Evolutionary conservation across 352 stramenopile species (phyloP), one percentile per base, ranked within the genome.

Genomic region (Phytopythium oedochilum): DNA sequence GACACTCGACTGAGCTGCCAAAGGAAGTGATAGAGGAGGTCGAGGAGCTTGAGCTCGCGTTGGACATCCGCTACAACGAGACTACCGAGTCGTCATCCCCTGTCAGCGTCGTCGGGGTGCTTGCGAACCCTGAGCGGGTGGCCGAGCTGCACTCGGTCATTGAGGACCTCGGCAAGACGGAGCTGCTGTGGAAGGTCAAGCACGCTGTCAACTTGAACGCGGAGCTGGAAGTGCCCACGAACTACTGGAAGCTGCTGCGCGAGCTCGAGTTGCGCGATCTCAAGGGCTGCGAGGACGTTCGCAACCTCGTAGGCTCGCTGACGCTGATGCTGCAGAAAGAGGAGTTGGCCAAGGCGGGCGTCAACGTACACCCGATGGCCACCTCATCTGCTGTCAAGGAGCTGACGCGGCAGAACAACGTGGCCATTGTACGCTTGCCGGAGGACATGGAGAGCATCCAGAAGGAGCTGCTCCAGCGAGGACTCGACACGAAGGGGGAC

Each of bases 161-260:
- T 20, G 73, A 89, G 47, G 74, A 70, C 46, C 55, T 91, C 0
- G 75, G 78, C 2, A 91, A 89, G 60, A 83, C 66, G 11, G 78
- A 91, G 49, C 54, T 91, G 45, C 64, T 91, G 18, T 88, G 78
- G 78, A 91, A 88, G 57, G 71, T 91, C n/a, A 64, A 76, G 14
- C 75, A 91, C 49, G 73, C 61, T 3, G 74, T 91, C 3, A 89
- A 77, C 50, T 68, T 44, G 6, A 89, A 85, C 57, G 51, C 56
- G 3, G 81, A 91, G 50, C 60, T 89, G 10, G 72, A 71, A 2
- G 65, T 86, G 1, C 78, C 81, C n/a, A 59, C 58, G 32, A 69
- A 51, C 28, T 83, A 79, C 38, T 52, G 62, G 8, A 55, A 66
- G 6, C 52, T 91, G 15, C 57, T 89, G 0, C 48, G 68, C 2